Evolutionary conservation across 2,329 filamentous ascomycete genomes (phyloP), one percentile per base, ranked within the genome.

Genomic region (Paecilomyces niveus): DNA sequence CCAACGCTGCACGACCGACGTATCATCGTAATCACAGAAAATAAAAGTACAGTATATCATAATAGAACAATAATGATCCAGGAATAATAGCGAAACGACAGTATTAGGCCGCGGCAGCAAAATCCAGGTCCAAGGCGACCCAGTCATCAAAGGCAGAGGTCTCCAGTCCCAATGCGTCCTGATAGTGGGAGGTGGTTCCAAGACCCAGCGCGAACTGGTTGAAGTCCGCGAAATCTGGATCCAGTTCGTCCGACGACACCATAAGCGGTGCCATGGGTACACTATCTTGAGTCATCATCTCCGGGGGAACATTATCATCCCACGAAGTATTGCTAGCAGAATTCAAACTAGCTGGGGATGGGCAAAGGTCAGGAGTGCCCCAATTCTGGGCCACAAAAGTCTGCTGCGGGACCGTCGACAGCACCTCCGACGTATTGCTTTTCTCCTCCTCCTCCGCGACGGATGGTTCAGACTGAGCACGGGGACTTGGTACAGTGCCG

Each of bases 361-460:
- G 68, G 52, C 70, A 72, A 45, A 70, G 67, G n/a, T 72, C 69
- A 1, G 70, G 68, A 1, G 69, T 72, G 13, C 68, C 68, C 29
- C 70, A 62, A 13, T 68, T 64, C 58, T 69, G 69, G 1, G 65
- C 63, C 5, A 69, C 50, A 13, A 64, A 50, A 58, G 67, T 64
- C 45, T 67, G 55, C 51, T 61, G 61, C 1, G 67, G 65, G 0
- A 66, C 67, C 57, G 57, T 63, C n/a, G 26, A 15, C 60, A 63
- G 56, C 55, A 22, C 32, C 5, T 55, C 24, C 22, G 55, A 32
- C 39, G 22, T 5, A 26, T 24, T n/a, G 26, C 21, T 7, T 15
- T 5, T 54, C 29, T 35, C 29, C 53, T 54, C 24, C 24, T 24
- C 15, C 5, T 5, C 53, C n/a, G 11, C 24, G n/a, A 21, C 6